phyloP scores from a whole-genome alignment of 2,329 filamentous ascomycete genomes.

The Lachnum nothofagi region DNA sequence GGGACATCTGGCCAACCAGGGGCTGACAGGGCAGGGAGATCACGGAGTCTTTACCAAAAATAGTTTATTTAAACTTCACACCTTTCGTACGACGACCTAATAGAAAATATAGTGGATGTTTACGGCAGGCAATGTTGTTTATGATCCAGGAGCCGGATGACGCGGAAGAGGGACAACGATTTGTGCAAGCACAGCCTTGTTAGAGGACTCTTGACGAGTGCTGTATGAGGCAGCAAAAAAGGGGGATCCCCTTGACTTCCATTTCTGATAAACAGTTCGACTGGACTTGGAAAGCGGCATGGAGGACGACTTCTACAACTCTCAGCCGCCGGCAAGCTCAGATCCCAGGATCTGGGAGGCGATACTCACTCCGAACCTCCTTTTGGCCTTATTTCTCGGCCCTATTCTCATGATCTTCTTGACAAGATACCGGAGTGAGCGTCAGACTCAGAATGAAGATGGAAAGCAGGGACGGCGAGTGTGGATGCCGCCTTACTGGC shows the following conservation, averaged over 20 bases:
- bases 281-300: background rate
- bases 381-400: constrained; percentile 19
- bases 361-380: constrained; percentile 5
- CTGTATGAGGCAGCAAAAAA: too few relatives aligned
- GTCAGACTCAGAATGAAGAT: constrained; percentile 3
- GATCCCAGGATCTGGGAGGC: background rate
- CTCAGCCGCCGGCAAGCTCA: background rate
- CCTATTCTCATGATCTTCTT: constrained; percentile 20
- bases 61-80: background rate
- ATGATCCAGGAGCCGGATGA: background rate
- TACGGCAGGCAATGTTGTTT: background rate
- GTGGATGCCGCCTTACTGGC: constrained; percentile 52
- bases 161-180: background rate
- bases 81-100: background rate
- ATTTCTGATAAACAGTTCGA: background rate
- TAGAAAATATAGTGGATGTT: background rate
- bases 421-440: constrained; percentile 25
- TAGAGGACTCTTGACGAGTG: too few relatives aligned
- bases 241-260: background rate
- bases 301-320: constrained; percentile 1
- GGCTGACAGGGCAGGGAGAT: background rate
- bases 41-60: background rate
- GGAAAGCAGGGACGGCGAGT: constrained; percentile 32
- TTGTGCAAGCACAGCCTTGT: background rate
- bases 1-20: background rate